Base-by-base conservation (phyloP, 2,329 filamentous ascomycete genomes). In the Hymenoscyphus repandus region DNA sequence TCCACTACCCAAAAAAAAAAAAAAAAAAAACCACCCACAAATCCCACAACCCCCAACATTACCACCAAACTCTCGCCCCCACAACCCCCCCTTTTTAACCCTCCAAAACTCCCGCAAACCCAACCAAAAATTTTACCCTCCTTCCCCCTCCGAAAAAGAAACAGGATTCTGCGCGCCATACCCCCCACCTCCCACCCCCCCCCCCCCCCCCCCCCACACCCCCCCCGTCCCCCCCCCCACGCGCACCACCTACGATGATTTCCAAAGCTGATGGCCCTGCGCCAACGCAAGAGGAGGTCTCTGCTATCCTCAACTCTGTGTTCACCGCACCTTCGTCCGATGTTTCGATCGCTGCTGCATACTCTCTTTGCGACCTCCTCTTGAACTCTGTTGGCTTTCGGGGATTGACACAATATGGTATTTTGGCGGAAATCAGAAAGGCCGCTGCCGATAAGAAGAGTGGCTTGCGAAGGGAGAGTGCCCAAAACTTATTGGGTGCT, bases 401-500 rank as follows among this genome's bases (percentile, higher is more conserved):
- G 18, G 83, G 82, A 45, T 72, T 87, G 48, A 69, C 75, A 44
- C 72, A 72, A 51, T 86, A 86, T 69, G 78, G 79, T 58, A 70
- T 87, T 43, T 67, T 88, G 42, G 74, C 78, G 18, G 77, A 80
- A 56, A 76, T 85, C 63, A 80, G 80, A 65, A 87, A 95, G 77
- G 89, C 88, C 34, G 90, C 92, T 3, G 74, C 77, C 62, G 90
- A 97, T 73, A 99, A 97, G 83, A 99, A 99, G 78, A 91, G 85
- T 70, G 86, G 86, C 13, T 78, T 86, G 36, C 82, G 81, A 62
- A 81, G 92, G 62, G 93, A 99, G 73, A 90, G 90, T 65, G 87
- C 91, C 58, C 95, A 97, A 82, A 95, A 96, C 69, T 85, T 95
- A 38, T 79, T 97, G 20, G 93, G 95, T 51, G 92, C 95, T 49